These are phyloP conservation scores for Lipomyces oligophaga DNA, from an alignment of 805 yeast species.

Conservation along the genomic window DNA sequence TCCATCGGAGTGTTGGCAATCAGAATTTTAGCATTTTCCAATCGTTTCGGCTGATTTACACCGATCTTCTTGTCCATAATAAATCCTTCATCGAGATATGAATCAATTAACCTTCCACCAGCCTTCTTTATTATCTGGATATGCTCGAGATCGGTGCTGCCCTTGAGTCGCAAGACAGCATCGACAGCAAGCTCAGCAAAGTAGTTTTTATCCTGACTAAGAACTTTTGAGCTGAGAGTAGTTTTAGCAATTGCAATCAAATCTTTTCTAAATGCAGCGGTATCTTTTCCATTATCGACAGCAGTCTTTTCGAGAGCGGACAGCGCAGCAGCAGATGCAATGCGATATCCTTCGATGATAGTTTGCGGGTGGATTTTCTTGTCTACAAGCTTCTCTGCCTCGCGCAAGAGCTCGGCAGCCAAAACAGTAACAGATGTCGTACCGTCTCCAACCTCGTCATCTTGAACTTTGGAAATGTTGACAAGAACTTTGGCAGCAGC, in stretches of 20 bases:
- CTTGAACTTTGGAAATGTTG: constrained; percentile 92
- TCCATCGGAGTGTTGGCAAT: constrained; percentile 96
- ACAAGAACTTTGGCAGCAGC: constrained; percentile 97
- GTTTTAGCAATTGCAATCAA: constrained; percentile 85
- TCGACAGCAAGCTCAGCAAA: constrained; percentile 90
- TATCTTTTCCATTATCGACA: constrained; percentile 61
- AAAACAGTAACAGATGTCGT: constrained; percentile 92
- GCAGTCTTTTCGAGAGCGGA: constrained; percentile 73
- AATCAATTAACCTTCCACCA: constrained; percentile 89
- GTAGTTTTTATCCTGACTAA: constrained; percentile 89
- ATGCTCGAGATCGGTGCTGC: constrained; percentile 83
- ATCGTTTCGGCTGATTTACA: constrained; percentile 83
- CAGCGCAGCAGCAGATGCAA: constrained; percentile 82
- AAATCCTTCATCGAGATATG: constrained; percentile 94
- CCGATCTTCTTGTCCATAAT: constrained; percentile 89
- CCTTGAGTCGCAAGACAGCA: constrained; percentile 82
- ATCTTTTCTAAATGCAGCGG: constrained; percentile 65
- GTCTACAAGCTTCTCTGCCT: constrained; percentile 89
- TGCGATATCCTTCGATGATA: constrained; percentile 90
- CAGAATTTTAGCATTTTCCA: constrained; percentile 78
- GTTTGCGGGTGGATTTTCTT: constrained; percentile 97
- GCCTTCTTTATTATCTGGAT: constrained; percentile 89
- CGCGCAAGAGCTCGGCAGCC: constrained; percentile 92
- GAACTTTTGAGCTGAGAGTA: constrained; percentile 85
- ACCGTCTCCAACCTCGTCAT: constrained; percentile 98